Base-by-base conservation (phyloP, 768 basidiomycete species). In the Mycena metata region DNA sequence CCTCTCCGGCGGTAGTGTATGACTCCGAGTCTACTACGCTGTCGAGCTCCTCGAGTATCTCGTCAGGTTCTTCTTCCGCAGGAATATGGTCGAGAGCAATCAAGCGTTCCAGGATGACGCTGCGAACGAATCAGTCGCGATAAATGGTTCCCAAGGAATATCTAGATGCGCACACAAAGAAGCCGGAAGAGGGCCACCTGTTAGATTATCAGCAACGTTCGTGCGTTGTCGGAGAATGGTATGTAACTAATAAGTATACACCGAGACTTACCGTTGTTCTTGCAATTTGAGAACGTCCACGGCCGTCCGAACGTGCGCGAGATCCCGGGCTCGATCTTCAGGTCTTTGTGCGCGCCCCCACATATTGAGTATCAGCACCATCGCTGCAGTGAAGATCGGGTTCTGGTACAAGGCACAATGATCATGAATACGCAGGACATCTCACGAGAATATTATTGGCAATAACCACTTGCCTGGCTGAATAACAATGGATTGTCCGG, bases 401-500 rank as follows among this genome's bases (percentile, higher is more conserved):
- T 43, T 10, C 58, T 59, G 26, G 30, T 6, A 30, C 6, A 6
- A 6, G 30, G 30, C 30, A 3, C 30, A 30, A 30, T 30, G 30
- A 30, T 3, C 30, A n/a, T n/a, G n/a, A n/a, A n/a, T n/a, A 30
- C 30, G 30, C 30, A 30, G 3, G 30, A 6, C 3, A 30, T 30
- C 30, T 30, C 30, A 30, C 30, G 30, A 30, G 30, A 30, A 30
- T 30, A 30, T 30, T 30, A 6, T 6, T 3, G 30, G 30, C 6
- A 6, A 30, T 30, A 30, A 30, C 19, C 6, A 7, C 55, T 10
- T 43, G 45, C 64, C 55, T 66, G 35, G 41, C 47, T 66, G 39
- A 51, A 49, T 26, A 66, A 59, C 35, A 66, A 21, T 4, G 64
- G 64, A 45, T 33, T 45, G 36, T 66, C 21, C 3, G 64, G 58